Percentiles rank a stretch among this genome's conserved stretches.
phyloP scores from a whole-genome alignment of 2,329 filamentous ascomycete species.

The Ramularia collo-cygni region DNA sequence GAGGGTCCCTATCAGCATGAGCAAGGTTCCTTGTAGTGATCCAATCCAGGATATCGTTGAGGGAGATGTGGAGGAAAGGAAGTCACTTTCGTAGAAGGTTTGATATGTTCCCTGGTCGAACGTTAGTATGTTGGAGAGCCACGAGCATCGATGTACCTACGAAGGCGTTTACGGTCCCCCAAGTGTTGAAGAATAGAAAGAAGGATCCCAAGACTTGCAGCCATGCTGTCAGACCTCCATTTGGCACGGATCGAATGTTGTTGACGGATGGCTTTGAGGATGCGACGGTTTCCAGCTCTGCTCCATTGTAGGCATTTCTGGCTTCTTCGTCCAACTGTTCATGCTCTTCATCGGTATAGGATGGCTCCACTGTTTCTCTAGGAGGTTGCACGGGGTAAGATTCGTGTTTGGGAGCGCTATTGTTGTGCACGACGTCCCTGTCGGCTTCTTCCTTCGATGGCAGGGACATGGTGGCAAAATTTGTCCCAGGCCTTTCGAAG shows the following conservation, averaged over 20 bases:
- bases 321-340: conserved; percentile 1
- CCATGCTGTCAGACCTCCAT: conserved; percentile 43
- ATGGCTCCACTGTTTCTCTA: conserved; percentile 7
- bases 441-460: too few species aligned
- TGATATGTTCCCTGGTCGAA: conserved; percentile 40
- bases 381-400: too few species aligned
- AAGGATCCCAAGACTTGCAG: conserved; percentile 43
- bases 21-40: conserved; percentile 42
- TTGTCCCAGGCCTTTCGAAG: too few species aligned
- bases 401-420: too few species aligned
- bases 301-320: conserved; percentile 8
- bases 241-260: conserved; percentile 37
- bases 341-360: conserved; percentile 4
- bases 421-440: too few species aligned
- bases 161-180: conserved; percentile 39
- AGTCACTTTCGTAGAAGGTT: conserved; percentile 40
- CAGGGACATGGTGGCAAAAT: too few species aligned
- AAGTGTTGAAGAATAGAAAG: conserved; percentile 44
- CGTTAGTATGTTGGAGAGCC: neutral
- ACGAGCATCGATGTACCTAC: too few species aligned
- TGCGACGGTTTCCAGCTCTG: conserved; percentile 13
- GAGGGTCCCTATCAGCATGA: conserved; percentile 40
- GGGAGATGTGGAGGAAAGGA: conserved; percentile 33
- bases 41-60: conserved; percentile 46
- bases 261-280: conserved; percentile 33